phyloP scores from a whole-genome alignment of 176 grass and related monocot genomes.

The Cocos nucifera region DNA sequence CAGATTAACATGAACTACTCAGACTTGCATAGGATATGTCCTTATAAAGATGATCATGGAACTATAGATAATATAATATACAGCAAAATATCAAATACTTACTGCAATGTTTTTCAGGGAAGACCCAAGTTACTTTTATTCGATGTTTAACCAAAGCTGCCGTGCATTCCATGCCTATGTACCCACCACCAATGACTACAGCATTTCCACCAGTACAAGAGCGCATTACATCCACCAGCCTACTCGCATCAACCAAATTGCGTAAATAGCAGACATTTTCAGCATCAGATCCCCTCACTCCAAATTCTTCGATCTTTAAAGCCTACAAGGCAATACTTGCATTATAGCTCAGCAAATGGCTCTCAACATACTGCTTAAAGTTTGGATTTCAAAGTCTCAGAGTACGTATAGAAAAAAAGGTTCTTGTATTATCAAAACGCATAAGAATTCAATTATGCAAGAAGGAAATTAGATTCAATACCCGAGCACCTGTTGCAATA shows the following conservation, averaged over 20 bases:
- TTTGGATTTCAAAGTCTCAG: too few relatives aligned
- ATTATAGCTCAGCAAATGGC: too few relatives aligned
- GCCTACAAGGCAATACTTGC: slow-evolving; percentile 27
- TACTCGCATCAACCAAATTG: slow-evolving; percentile 60
- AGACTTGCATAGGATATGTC: too few relatives aligned
- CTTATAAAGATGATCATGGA: too few relatives aligned
- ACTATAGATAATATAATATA: neutral
- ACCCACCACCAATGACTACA: slow-evolving; percentile 95
- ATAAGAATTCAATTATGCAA: too few relatives aligned
- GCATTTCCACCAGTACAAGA: slow-evolving; percentile 65
- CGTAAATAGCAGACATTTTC: slow-evolving; percentile 84
- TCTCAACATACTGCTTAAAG: too few relatives aligned
- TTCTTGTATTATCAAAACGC: too few relatives aligned
- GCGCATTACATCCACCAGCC: slow-evolving; percentile 57
- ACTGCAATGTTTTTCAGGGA: slow-evolving; percentile 95
- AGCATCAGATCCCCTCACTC: slow-evolving; percentile 72
- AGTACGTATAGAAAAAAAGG: too few relatives aligned
- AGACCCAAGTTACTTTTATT: slow-evolving; percentile 88
- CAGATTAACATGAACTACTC: neutral
- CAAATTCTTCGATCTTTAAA: slow-evolving; percentile 91
- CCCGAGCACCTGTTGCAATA: slow-evolving; percentile 94
- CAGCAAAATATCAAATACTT: slow-evolving; percentile 21
- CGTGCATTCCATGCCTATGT: slow-evolving; percentile 95
- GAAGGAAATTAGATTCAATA: slow-evolving; percentile 40
- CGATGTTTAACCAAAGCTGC: slow-evolving; percentile 78